Percentiles rank a stretch among this genome's conserved stretches.
Conservation (phyloP, 2,329 filamentous ascomycete genomes). For the Aspergillus ochraceoroseus region DNA sequence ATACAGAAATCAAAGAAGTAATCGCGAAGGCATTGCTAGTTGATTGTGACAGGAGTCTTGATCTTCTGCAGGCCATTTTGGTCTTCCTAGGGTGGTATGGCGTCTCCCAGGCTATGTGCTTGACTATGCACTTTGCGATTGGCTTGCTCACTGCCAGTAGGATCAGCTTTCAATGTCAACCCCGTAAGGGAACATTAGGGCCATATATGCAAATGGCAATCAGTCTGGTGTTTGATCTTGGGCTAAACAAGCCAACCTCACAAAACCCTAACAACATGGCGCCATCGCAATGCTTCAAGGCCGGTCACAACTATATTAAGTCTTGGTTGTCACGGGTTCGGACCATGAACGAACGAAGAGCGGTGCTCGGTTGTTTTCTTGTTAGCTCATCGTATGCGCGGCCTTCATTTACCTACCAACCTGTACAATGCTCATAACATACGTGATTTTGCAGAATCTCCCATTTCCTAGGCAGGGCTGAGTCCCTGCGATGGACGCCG, state of each 20-base stretch:
- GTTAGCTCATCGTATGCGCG: slow-evolving; percentile 11
- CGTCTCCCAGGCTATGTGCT: too few species aligned
- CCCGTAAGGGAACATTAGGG: slow-evolving; percentile 12
- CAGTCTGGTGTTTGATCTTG: slow-evolving; percentile 11
- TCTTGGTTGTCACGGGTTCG: slow-evolving; percentile 6
- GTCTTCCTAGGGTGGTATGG: slow-evolving; percentile 14
- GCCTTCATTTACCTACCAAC: neutral
- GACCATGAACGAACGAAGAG: slow-evolving; percentile 16
- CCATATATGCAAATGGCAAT: slow-evolving; percentile 15
- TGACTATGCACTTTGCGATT: neutral
- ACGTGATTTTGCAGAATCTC: slow-evolving; percentile 34
- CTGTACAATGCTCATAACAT: neutral
- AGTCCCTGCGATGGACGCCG: slow-evolving; percentile 29
- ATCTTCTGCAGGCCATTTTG: slow-evolving; percentile 13
- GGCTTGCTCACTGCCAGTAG: slow-evolving; percentile 1
- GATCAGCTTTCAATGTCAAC: slow-evolving; percentile 10
- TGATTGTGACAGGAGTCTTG: slow-evolving; percentile 9
- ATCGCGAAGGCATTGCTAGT: slow-evolving; percentile 9
- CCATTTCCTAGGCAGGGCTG: slow-evolving; percentile 45
- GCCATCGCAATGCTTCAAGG: neutral
- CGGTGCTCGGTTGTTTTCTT: slow-evolving; percentile 12
- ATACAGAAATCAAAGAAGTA: slow-evolving; percentile 4
- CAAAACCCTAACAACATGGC: neutral
- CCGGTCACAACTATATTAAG: neutral
- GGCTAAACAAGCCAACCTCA: slow-evolving; percentile 9